These are phyloP conservation scores for Mucor mucedo DNA, from an alignment of 371 early-diverging fungal species.

Conservation along the genomic window DNA sequence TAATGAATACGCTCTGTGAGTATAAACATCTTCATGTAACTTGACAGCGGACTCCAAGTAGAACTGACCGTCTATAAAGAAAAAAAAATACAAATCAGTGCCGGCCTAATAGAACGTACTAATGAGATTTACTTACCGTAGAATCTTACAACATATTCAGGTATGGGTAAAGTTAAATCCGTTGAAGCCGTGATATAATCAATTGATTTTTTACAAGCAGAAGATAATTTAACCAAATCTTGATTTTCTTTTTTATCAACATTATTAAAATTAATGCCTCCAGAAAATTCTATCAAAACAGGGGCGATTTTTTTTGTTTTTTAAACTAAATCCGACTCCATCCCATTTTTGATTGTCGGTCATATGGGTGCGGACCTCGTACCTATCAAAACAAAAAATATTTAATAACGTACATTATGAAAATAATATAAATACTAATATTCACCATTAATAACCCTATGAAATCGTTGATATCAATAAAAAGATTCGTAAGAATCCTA, in stretches of 20 bases:
- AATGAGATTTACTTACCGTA: constrained; percentile 7
- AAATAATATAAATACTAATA: constrained; percentile 4
- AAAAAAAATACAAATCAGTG: constrained; percentile 21
- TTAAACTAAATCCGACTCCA: constrained; percentile 22
- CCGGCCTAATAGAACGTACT: not conserved
- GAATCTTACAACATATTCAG: constrained; percentile 12
- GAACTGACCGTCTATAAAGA: constrained; percentile 14
- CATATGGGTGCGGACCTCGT: constrained; percentile 5
- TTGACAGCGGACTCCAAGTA: constrained; percentile 12
- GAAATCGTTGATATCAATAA: constrained; percentile 1
- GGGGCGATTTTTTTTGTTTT: constrained; percentile 15
- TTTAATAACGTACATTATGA: not conserved
- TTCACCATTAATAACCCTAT: constrained; percentile 1
- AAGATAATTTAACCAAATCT: constrained; percentile 11
- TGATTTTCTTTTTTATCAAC: constrained; percentile 15
- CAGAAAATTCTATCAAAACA: constrained; percentile 25
- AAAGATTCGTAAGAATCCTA: not conserved
- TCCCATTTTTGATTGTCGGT: constrained; percentile 24
- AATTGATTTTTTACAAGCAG: constrained; percentile 16
- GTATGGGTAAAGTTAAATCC: constrained; percentile 8
- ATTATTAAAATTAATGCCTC: constrained; percentile 14
- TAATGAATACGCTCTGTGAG: not conserved
- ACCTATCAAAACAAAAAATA: not conserved
- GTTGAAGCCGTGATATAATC: constrained; percentile 16
- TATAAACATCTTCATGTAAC: constrained; percentile 10